These are phyloP conservation scores for Mortierella sp. DNA, from an alignment of 371 early-diverging fungal species.

Conservation along the genomic window DNA sequence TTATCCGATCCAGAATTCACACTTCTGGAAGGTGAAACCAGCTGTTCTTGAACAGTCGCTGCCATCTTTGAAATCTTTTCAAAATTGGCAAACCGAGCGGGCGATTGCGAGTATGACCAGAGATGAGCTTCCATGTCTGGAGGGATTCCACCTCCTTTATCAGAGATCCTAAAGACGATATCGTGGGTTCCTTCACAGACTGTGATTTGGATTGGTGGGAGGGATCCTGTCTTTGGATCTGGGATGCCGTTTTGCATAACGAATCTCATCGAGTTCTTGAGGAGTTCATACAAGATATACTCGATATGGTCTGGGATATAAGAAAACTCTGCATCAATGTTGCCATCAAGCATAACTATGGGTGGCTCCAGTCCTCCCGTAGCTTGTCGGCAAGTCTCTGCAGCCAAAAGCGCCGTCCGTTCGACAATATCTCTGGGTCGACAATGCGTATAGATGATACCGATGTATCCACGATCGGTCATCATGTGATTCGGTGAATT, in stretches of 20 bases:
- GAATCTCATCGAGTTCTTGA: constrained; percentile 88
- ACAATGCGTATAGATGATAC: constrained; percentile 71
- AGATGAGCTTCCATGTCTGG: constrained; percentile 71
- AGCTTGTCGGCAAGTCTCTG: constrained; percentile 43
- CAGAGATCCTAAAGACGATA: constrained; percentile 92
- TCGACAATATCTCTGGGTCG: constrained; percentile 64
- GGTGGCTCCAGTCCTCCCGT: constrained; percentile 52
- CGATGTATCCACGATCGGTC: constrained; percentile 64
- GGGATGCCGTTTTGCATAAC: constrained; percentile 56
- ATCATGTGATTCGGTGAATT: constrained; percentile 56
- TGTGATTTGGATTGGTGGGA: constrained; percentile 86
- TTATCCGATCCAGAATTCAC: constrained; percentile 13
- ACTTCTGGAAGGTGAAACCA: constrained; percentile 37
- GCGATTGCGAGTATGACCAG: constrained; percentile 83
- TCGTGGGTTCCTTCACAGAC: constrained; percentile 80
- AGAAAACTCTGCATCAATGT: constrained; percentile 70
- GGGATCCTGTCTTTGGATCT: constrained; percentile 14
- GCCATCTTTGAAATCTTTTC: constrained; percentile 72
- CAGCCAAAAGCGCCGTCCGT: constrained; percentile 54
- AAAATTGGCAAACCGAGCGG: constrained; percentile 69
- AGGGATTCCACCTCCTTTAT: constrained; percentile 91
- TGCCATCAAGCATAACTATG: constrained; percentile 73
- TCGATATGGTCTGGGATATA: constrained; percentile 95
- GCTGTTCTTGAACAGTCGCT: constrained; percentile 66
- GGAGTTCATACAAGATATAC: constrained; percentile 93